Evolutionary conservation across 2,329 filamentous ascomycete genomes (phyloP), one percentile per base, ranked within the genome.

Genomic region (Macrophomina phaseolina): DNA sequence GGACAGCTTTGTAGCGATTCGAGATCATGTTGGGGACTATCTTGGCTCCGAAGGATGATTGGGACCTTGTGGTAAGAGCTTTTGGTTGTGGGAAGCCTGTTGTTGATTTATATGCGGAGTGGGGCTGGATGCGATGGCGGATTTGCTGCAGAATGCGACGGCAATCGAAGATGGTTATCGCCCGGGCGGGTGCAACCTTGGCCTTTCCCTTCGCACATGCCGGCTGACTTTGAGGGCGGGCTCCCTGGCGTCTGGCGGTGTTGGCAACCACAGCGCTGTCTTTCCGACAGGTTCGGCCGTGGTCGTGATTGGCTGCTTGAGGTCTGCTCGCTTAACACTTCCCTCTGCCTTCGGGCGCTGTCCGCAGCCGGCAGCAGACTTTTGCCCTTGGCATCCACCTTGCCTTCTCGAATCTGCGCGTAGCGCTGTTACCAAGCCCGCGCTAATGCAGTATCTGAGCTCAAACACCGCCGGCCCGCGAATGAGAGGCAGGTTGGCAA

Each of bases 51-150:
- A 34, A 32, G 11, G 28, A 16, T 12, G 3, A 34, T 30, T 32
- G 12, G 55, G 55, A 34, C 55, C 55, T 38, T 32, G 56, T 48
- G 56, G 56, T 46, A 23, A 9, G 18, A 16, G 28, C 1, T 8
- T 6, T 18, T 8, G 16, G 5, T 18, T 23, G 12, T 16, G 58
- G 12, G 45, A 23, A 28, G 58, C 7, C 11, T 16, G 18, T 0
- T 40, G 56, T 5, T 38, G 58, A 62, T 62, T 49, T 62, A 49
- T 62, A 49, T 28, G 32, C 45, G 7, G 56, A 18, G 55, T 32
- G 55, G 55, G 55, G 55, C 55, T 34, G 23, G 53, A 11, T 42
- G 53, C 14, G 18, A 36, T 45, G 23, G 38, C 32, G 40, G 40
- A 30, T 28, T 23, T 7, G 16, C 30, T n/a, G 7, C 30, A 48